Conservation (phyloP, 139 green algal species). For the Chlorella vulgaris region DNA sequence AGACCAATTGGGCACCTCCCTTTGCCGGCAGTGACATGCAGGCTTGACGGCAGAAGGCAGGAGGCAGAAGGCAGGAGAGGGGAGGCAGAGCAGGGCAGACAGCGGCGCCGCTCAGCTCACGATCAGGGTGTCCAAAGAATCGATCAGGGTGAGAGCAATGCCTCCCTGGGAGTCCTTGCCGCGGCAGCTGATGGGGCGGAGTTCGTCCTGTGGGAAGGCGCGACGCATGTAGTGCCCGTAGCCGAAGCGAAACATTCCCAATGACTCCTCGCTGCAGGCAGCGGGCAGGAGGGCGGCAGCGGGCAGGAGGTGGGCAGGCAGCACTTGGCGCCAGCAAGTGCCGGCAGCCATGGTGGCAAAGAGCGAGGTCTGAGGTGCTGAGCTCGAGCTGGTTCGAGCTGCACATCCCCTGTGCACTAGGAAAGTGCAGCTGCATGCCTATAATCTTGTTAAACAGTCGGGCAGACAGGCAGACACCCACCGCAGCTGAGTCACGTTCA, state of each 20-base stretch:
- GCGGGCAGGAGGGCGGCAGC: background rate
- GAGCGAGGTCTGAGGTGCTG: too few species aligned
- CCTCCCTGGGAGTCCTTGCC: conserved; percentile 84
- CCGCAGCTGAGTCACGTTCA: conserved; percentile 19
- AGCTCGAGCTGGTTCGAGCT: too few species aligned
- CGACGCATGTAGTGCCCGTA: conserved; percentile 77
- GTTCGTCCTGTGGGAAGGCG: conserved; percentile 83
- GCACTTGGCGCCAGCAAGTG: too few species aligned
- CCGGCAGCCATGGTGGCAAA: background rate
- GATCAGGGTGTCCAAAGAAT: conserved; percentile 84
- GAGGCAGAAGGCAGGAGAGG: too few species aligned
- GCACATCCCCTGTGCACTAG: too few species aligned
- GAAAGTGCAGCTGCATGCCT: too few species aligned
- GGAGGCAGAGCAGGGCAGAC: too few species aligned
- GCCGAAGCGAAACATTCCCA: conserved; percentile 74
- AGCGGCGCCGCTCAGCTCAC: conserved; percentile 45
- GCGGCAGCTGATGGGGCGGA: conserved; percentile 77
- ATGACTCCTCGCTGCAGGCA: conserved; percentile 56
- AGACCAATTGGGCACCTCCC: too few species aligned
- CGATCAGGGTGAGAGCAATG: conserved; percentile 82
- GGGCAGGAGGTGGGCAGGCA: background rate
- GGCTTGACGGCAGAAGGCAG: too few species aligned
- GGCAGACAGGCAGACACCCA: conserved; percentile 1
- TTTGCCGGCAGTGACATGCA: too few species aligned
- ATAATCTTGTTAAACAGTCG: too few species aligned